Base-by-base conservation (phyloP, 805 yeast genomes). In the Phaffomyces antillensis region DNA sequence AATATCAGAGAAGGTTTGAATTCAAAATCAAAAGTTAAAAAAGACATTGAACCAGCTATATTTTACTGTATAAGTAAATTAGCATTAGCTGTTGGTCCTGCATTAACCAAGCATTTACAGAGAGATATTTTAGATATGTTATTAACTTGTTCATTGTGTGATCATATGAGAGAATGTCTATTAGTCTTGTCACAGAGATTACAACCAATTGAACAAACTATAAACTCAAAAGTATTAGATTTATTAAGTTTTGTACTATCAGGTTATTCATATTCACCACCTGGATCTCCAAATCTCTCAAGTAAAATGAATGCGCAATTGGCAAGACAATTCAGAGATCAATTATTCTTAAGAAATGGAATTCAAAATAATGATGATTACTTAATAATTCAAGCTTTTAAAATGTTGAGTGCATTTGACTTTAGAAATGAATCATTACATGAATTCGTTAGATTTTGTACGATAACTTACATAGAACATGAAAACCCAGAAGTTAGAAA, bases 51-150 rank as follows among this genome's bases (percentile, higher is more conserved):
- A 52, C 83, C 86, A 0, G 89, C 96, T 1, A 77, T 91, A 18
- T 91, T 90, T 56, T 86, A 85, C 54, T 93, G 98, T 60, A 73
- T 91, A 37, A 87, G 95, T 0, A 85, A 87, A 64, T 66, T 93
- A 33, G 90, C 96, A 0, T 74, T 75, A 24, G 91, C 98, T 0
- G 87, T 91, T 15, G 97, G 97, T 0, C 95, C 96, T 12, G 95
- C 96, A 0, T 69, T 91, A 45, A 86, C 96, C 0, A 93, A 91
- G 58, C 89, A 87, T 60, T 67, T 93, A 44, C 90, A 88, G 51
- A 76, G 83, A 49, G 95, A 87, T 55, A 73, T 91, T 20, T 66
- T 91, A 42, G 90, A 84, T 52, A 72, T 86, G 64, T 76, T 91
- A 66, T 73, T 91, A 54, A 76, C 82, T 40, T 88, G 96, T 49